Evolutionary conservation across 2,329 filamentous ascomycete genomes (phyloP), one percentile per base, ranked within the genome.

Genomic region (Pseudogymnoascus sp.): DNA sequence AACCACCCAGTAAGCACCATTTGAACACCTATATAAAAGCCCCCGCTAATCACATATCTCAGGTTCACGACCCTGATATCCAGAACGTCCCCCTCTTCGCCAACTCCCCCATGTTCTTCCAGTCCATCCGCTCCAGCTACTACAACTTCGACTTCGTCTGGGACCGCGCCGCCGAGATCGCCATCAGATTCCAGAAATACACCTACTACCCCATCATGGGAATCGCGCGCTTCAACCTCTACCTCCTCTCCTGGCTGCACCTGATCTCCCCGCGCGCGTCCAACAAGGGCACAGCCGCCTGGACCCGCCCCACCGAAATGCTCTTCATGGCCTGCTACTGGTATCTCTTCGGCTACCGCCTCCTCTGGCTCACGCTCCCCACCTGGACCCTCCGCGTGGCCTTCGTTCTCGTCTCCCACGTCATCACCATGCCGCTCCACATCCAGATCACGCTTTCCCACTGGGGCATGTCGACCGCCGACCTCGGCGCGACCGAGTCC

Each of bases 371-470:
- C 64, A 75, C 77, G 3, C 79, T 90, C 42, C 85, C 86, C 1
- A 82, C 77, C 60, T 83, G 78, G 76, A 77, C 77, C 63, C 77
- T 78, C 22, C 84, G 86, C 23, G 76, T 89, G 63, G 72, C 75
- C 59, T 90, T 87, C 67, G 80, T 89, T 2, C 73, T 89, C 41
- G 76, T 89, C 61, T 84, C 81, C 28, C 86, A 90, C 72, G 79
- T 85, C 58, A 74, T 86, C 69, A 87, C 86, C 30, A 84, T 86
- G 79, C 85, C 86, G 0, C 79, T 90, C 22, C 87, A 90, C 70
- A 79, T 89, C 1, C 87, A 90, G 68, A 89, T 90, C 72, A 89
- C 86, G 0, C 81, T 90, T 7, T 86, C 83, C 1, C 87, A 90
- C 74, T 90, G 87, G 78, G 87, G 84, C 64, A 90, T 89, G 86